A percentile compares a stretch with the other conserved stretches of the same genome.
Conservation (phyloP, 345 rosid genomes). For the Melaleuca quinquenervia region DNA sequence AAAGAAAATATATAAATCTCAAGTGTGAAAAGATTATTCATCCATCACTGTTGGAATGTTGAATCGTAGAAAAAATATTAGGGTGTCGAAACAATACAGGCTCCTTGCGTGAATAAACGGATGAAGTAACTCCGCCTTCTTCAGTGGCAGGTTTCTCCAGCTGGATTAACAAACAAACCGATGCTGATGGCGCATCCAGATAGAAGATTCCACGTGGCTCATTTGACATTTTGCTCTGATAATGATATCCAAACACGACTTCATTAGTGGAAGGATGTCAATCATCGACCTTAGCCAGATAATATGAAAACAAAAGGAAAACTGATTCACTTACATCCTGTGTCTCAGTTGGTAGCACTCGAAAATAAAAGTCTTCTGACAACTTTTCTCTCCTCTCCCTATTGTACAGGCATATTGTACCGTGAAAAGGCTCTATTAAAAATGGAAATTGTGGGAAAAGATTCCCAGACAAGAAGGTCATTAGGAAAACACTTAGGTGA, state of each 20-base stretch:
- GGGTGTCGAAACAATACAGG: constrained; percentile 40
- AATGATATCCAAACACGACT: constrained; percentile 5
- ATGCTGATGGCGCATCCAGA: constrained; percentile 88
- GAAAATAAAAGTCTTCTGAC: constrained; percentile 89
- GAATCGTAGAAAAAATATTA: not conserved
- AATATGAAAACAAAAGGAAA: not conserved
- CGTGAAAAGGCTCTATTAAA: constrained; percentile 82
- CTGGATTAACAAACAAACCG: constrained; percentile 80
- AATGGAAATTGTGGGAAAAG: constrained; percentile 9
- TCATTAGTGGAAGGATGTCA: not conserved
- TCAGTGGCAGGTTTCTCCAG: constrained; percentile 92
- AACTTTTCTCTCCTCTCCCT: constrained; percentile 91
- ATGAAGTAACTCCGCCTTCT: constrained; percentile 85
- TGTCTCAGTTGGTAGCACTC: constrained; percentile 52
- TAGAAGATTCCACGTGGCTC: constrained; percentile 80
- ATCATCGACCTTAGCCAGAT: not conserved
- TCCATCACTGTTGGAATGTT: not conserved
- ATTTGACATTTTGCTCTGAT: constrained; percentile 47
- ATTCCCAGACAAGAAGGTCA: not conserved
- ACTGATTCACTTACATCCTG: constrained; percentile 58
- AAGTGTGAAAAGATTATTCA: not conserved
- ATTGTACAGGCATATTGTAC: constrained; percentile 81
- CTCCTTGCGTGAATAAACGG: constrained; percentile 98
- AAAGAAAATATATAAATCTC: not conserved
- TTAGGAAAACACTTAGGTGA: not conserved